These are phyloP conservation scores for Xylaria sp. DNA, from an alignment of 2,329 filamentous ascomycete species.

Conservation along the genomic window DNA sequence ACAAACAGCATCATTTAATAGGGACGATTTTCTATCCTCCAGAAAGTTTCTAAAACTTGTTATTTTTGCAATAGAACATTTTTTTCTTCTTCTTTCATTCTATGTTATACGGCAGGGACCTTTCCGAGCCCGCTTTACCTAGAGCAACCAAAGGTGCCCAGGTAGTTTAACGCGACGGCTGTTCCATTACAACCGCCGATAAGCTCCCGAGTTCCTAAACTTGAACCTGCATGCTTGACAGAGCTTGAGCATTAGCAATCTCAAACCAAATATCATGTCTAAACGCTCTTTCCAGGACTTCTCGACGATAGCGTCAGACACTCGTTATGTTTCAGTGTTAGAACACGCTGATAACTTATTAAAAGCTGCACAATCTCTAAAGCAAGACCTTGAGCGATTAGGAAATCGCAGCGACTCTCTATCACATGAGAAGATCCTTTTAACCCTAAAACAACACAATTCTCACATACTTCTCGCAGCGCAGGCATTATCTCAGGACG, in stretches of 20 bases:
- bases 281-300: conserved; percentile 52
- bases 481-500: conserved; percentile 39
- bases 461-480: conserved; percentile 40
- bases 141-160: neutral
- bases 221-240: neutral
- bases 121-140: neutral
- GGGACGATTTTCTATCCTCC: neutral
- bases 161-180: neutral
- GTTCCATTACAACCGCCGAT: neutral
- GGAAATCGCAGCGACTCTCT: conserved; percentile 31
- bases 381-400: conserved; percentile 45
- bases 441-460: conserved; percentile 42
- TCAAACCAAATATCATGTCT: conserved; percentile 47
- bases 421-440: conserved; percentile 35
- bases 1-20: neutral
- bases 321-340: conserved; percentile 40
- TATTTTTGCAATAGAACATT: neutral
- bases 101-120: neutral
- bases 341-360: conserved; percentile 54
- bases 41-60: neutral
- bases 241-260: neutral
- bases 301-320: conserved; percentile 31
- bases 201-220: too few relatives aligned
- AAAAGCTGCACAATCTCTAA: conserved; percentile 52
- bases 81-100: too few relatives aligned